Evolutionary conservation across 768 basidiomycete species (phyloP).

Genomic region (Boletus reticulatus): DNA sequence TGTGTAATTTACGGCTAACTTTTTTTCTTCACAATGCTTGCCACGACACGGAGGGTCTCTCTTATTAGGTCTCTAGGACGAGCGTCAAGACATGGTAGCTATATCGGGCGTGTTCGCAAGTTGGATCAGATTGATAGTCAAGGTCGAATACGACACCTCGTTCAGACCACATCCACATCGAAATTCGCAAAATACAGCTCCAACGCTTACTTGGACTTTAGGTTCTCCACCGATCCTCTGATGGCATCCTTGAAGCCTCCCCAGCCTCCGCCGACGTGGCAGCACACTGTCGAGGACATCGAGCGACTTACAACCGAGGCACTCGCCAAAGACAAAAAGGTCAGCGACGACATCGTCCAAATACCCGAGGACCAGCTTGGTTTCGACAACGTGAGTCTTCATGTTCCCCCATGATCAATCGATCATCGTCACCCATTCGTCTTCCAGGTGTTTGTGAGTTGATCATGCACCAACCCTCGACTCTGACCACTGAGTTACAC

Average conservation of each 20-base stretch:
- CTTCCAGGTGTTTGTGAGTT: conserved; percentile 71
- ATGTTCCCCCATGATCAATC: neutral
- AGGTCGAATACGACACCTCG: conserved; percentile 2
- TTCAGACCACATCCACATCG: conserved; percentile 7
- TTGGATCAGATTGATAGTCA: neutral
- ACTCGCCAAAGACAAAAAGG: conserved; percentile 54
- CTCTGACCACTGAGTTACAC: neutral
- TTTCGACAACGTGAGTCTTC: conserved; percentile 59
- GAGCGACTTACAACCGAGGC: conserved; percentile 53
- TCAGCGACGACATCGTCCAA: conserved; percentile 61
- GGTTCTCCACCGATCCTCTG: conserved; percentile 2
- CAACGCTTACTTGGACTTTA: neutral
- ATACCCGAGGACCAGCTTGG: conserved; percentile 57
- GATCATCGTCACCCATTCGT: neutral
- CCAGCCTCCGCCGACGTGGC: conserved; percentile 66
- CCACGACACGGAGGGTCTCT: neutral
- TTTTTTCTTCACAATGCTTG: neutral
- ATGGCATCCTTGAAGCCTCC: conserved; percentile 61
- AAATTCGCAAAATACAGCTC: neutral
- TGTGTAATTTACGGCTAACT: neutral
- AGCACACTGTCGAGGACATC: conserved; percentile 65
- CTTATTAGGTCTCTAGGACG: neutral
- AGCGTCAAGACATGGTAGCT: neutral
- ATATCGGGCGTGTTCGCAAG: conserved; percentile 13
- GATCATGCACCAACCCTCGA: neutral